Base-by-base conservation (phyloP, 2,329 filamentous ascomycete species). In the Botrytis medusae region DNA sequence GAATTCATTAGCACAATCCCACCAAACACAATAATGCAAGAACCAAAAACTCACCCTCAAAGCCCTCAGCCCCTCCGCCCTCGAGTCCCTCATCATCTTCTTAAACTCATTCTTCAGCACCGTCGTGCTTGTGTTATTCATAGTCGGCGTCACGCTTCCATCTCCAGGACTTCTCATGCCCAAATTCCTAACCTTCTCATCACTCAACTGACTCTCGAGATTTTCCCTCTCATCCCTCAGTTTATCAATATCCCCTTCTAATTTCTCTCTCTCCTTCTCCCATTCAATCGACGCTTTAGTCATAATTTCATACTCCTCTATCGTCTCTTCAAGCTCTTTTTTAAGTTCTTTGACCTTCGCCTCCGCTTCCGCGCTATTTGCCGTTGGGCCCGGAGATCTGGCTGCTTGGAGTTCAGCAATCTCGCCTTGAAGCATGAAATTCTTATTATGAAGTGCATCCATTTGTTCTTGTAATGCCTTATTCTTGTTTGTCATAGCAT, bases 61-160 rank as follows among this genome's bases (percentile, higher is more conserved):
- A 74, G 86, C 84, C 82, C 87, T 91, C 78, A 89, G 83, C 75
- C 88, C 90, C 81, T 93, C 91, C 1, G 86, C 85, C 75, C 91
- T 87, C 65, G 89, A 89, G 79, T 93, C 91, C 76, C 90, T 86
- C 91, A 93, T 93, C 91, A 93, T 93, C 84, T 91, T 93, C 84
- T 92, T 92, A 80, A 93, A 93, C 81, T 93, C 91, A 75, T 90
- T 90, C 82, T 90, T 90, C 79, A 93, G 79, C 59, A 93, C 90
- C 82, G 88, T 88, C 37, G 89, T 91, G 77, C 90, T 92, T 18
- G 90, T 93, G 32, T 64, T 77, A 25, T 74, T 74, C 7, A 76
- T 63, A 1, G 72, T 76, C 79, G 72, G 83, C 65, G 48, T 71
- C 37, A 70, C 37, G 61, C 22, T 82, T 77, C 73, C 81, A 79